Base-by-base conservation (phyloP, 2,329 filamentous ascomycete species). In the Sporothrix pallida region DNA sequence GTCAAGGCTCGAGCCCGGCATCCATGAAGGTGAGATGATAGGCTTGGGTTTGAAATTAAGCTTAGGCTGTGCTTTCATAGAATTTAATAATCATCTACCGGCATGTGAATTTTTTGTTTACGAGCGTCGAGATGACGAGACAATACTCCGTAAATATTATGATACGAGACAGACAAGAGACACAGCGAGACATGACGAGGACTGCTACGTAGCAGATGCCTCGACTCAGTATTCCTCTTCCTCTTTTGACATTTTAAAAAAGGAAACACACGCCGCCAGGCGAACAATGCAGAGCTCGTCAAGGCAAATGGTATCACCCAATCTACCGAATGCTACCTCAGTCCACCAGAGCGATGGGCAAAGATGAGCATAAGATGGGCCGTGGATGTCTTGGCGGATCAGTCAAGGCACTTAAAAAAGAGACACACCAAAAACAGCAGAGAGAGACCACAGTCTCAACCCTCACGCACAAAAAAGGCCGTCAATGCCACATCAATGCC, bases 261-360 rank as follows among this genome's bases (percentile, higher is more conserved):
- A 20, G n/a, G 15, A 37, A 37, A 37, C 60, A n/a, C 20, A 37
- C 60, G 17, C 60, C 12, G 37, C 60, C 37, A 63, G 31, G 46
- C 7, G 63, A 15, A 42, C 31, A 63, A 63, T 13, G 8, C 15
- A 60, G 31, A 31, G 31, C 31, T 31, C 31, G 31, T 31, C 31
- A 60, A 62, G 26, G 58, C 37, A 50, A 68, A n/a, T 37, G 44
- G 52, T 31, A 70, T 26, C 68, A 70, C 50, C 68, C 50, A 70
- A 70, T 58, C 68, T 70, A 70, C 68, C 68, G 68, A 70, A 46
- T 70, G 68, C 68, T 58, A 70, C 68, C 52, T 58, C 31, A 50
- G 63, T n/a, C 63, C 37, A 23, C 31, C 26, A 23, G 68, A 70
- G 31, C 31, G 26, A 42, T 37, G 44, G 44, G 13, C 65, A 52